These are phyloP conservation scores for Phytophthora citricola DNA, from an alignment of 352 stramenopile species.

Conservation along the genomic window DNA sequence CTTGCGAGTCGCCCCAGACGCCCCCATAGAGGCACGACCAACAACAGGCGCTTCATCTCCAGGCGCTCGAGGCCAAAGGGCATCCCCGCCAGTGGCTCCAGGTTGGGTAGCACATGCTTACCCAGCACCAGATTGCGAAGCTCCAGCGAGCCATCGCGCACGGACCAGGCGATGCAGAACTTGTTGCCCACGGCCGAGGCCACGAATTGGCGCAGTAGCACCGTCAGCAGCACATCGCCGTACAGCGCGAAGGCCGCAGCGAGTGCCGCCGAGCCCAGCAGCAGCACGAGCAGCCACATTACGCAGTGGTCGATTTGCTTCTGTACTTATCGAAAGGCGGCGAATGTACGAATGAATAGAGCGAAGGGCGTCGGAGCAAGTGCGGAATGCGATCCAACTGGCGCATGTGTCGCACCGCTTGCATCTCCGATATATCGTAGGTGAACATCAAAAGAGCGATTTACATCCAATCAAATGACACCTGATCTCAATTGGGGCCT, in stretches of 20 bases:
- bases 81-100: constrained; percentile 67
- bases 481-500: constrained; percentile 1
- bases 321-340: constrained; percentile 1
- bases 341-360: constrained; percentile 17
- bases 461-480: constrained; percentile 28
- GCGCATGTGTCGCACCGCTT: constrained; percentile 13
- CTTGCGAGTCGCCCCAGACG: constrained; percentile 33
- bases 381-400: constrained; percentile 10
- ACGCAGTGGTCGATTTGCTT: constrained; percentile 2
- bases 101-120: constrained; percentile 46
- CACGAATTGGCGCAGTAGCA: constrained; percentile 55
- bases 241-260: constrained; percentile 44
- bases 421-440: too few relatives aligned
- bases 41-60: constrained; percentile 54
- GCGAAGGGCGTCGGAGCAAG: constrained; percentile 12
- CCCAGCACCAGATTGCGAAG: constrained; percentile 63
- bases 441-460: not conserved
- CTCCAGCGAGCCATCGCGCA: constrained; percentile 65
- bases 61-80: constrained; percentile 73
- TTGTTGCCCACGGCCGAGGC: constrained; percentile 54
- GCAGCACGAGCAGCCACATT: constrained; percentile 51
- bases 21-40: constrained; percentile 64
- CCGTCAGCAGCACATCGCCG: constrained; percentile 72
- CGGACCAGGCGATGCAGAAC: constrained; percentile 69
- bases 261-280: constrained; percentile 31